A percentile compares a stretch with the other conserved stretches of the same genome.
These are phyloP conservation scores for Venustampulla echinocandica DNA, from an alignment of 495 filamentous ascomycete genomes.

Conservation along the genomic window DNA sequence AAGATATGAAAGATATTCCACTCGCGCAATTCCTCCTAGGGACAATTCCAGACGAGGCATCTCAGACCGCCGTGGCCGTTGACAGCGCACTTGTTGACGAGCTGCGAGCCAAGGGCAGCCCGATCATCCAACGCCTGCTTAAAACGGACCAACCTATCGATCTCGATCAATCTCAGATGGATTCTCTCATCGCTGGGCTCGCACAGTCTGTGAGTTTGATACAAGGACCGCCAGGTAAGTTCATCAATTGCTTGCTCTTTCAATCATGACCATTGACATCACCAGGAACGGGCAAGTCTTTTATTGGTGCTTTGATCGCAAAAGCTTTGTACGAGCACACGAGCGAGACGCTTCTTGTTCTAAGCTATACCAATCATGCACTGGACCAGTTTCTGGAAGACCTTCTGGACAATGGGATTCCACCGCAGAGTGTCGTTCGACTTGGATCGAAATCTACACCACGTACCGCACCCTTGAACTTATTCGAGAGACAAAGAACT, in stretches of 20 bases:
- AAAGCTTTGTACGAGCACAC: slow-evolving; percentile 49
- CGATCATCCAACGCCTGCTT: too few relatives aligned
- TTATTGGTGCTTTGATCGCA: slow-evolving; percentile 60
- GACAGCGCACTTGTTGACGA: not conserved
- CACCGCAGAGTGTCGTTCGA: slow-evolving; percentile 44
- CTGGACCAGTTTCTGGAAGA: slow-evolving; percentile 70
- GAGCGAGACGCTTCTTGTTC: slow-evolving; percentile 47
- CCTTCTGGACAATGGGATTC: slow-evolving; percentile 54
- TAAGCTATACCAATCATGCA: slow-evolving; percentile 63
- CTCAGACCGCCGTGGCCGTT: slow-evolving; percentile 8
- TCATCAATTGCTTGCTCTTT: not conserved
- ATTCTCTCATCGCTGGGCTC: slow-evolving; percentile 49
- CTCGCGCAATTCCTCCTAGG: slow-evolving; percentile 42
- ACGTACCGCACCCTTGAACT: slow-evolving; percentile 36
- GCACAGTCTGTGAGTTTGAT: slow-evolving; percentile 50
- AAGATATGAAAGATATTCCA: slow-evolving; percentile 45
- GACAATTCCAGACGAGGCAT: slow-evolving; percentile 11
- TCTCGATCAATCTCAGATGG: slow-evolving; percentile 47
- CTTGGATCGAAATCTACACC: slow-evolving; percentile 54
- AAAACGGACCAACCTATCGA: slow-evolving; percentile 15
- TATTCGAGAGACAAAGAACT: slow-evolving; percentile 36
- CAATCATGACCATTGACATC: not conserved
- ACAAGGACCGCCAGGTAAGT: slow-evolving; percentile 67
- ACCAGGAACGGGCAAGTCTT: slow-evolving; percentile 74
- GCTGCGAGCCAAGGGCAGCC: slow-evolving; percentile 23